Percentiles rank a stretch among this genome's conserved stretches.
Evolutionary conservation across 148 eudicot species (phyloP).

Genomic region (Camellia lanceoleosa): DNA sequence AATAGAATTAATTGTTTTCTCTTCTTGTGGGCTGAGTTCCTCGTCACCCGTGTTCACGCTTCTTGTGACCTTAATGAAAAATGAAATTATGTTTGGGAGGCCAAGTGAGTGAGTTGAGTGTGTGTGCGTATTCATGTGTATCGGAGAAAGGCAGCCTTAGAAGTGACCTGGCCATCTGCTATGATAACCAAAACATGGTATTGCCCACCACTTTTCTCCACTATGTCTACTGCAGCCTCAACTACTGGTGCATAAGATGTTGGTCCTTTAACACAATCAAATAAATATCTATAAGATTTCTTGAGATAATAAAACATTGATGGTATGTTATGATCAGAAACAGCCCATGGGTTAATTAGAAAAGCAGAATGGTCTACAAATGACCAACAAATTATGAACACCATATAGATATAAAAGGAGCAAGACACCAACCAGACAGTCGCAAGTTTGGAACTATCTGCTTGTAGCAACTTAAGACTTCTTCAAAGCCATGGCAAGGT

Average conservation of each 20-base stretch:
- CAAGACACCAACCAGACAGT: constrained; percentile 34
- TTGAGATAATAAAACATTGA: background rate
- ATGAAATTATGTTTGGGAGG: constrained; percentile 2
- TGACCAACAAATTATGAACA: background rate
- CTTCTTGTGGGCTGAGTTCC: constrained; percentile 40
- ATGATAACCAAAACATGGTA: constrained; percentile 43
- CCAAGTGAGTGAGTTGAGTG: background rate
- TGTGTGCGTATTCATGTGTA: background rate
- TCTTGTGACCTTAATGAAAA: constrained; percentile 36
- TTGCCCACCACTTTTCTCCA: constrained; percentile 48
- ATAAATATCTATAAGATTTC: background rate
- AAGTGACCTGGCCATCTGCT: constrained; percentile 47
- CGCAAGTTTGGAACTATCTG: constrained; percentile 29
- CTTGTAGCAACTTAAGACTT: constrained; percentile 41
- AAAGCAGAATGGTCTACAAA: constrained; percentile 10
- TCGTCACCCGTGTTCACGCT: constrained; percentile 28
- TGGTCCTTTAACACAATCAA: constrained; percentile 30
- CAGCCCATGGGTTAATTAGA: background rate
- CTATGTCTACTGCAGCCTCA: constrained; percentile 42
- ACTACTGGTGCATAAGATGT: constrained; percentile 44
- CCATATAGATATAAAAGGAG: background rate
- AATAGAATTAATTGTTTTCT: constrained; percentile 33
- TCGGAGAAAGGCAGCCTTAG: background rate
- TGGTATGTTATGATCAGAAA: background rate
- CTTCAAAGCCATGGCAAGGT: constrained; percentile 49